Base-by-base conservation (phyloP, 176 grass and related monocot genomes). In the Lolium perenne region DNA sequence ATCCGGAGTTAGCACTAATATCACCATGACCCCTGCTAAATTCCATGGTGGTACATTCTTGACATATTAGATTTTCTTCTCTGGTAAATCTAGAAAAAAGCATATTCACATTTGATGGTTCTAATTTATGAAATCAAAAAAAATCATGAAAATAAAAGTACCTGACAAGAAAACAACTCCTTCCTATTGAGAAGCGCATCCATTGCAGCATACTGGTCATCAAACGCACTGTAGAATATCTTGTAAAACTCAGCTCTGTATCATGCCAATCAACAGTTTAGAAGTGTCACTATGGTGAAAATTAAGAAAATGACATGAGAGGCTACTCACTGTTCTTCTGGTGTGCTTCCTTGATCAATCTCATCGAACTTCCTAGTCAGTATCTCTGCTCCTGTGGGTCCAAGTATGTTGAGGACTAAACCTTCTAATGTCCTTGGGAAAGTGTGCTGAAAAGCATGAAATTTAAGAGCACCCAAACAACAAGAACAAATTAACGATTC, bases 361-460 rank as follows among this genome's bases (percentile, higher is more conserved):
- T 93, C 88, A 40, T 99, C 97, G 53, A 94, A 99, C 86, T 98
- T 98, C n/a, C 92, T 86, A 76, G 97, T 96, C 46, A 99, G 90
- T 84, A 96, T 79, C 88, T 99, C 97, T 85, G 97, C 97, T 88
- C 92, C 92, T 76, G 83, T 88, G 77, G 97, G 97, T 72, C 88
- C 84, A 82, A 91, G 89, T 82, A 91, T 78, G 70, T 99, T 92
- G 78, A 99, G 80, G 51, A 99, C 86, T 84, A 99, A 84, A 62
- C 82, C 80, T 87, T 95, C 92, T 87, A 94, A 74, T 66, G 97
- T 92, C 84, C 97, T 94, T 70, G 97, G 97, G 58, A 99, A 99
- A 69, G 83, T 75, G 84, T 91, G 84, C 96, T 98, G 89, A 66
- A 87, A 87, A 85, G 47, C 29, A 81, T 20, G 65, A 80, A 29